phyloP scores from a whole-genome alignment of 148 eudicot species.

The Rheum nobile region DNA sequence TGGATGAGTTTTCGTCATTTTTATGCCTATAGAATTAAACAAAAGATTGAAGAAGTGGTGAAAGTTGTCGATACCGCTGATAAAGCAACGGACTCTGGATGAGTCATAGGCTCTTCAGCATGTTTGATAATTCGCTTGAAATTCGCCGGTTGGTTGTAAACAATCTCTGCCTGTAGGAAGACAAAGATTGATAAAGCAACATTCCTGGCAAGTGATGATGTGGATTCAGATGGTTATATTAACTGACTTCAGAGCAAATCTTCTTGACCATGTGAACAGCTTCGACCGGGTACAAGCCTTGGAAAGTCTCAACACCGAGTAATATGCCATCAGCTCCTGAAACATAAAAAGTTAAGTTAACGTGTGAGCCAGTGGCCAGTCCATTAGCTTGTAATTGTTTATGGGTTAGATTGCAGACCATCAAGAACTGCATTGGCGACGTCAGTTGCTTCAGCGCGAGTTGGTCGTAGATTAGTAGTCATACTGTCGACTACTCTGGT shows the following conservation, averaged over 20 bases:
- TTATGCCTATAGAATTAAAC: neutral
- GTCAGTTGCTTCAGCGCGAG: conserved; percentile 70
- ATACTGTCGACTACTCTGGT: conserved; percentile 66
- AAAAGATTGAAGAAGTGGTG: conserved; percentile 30
- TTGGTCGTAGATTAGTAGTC: conserved; percentile 53
- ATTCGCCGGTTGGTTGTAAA: conserved; percentile 32
- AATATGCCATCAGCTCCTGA: conserved; percentile 58
- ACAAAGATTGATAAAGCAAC: neutral
- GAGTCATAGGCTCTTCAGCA: conserved; percentile 53
- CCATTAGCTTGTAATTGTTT: neutral
- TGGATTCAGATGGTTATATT: neutral
- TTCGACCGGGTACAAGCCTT: conserved; percentile 49
- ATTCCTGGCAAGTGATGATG: neutral
- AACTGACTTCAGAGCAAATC: conserved; percentile 50
- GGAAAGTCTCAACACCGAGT: conserved; percentile 50
- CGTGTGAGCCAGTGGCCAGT: neutral
- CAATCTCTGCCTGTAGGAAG: conserved; percentile 41
- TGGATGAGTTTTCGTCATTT: neutral
- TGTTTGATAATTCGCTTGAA: conserved; percentile 34
- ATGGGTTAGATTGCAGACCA: conserved; percentile 20
- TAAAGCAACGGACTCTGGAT: conserved; percentile 51
- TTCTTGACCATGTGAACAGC: conserved; percentile 43
- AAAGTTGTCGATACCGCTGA: conserved; percentile 43
- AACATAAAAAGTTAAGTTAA: neutral
- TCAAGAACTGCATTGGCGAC: conserved; percentile 67